Base-by-base conservation (phyloP, 2,329 filamentous ascomycete species). In the Cytospora mali region DNA sequence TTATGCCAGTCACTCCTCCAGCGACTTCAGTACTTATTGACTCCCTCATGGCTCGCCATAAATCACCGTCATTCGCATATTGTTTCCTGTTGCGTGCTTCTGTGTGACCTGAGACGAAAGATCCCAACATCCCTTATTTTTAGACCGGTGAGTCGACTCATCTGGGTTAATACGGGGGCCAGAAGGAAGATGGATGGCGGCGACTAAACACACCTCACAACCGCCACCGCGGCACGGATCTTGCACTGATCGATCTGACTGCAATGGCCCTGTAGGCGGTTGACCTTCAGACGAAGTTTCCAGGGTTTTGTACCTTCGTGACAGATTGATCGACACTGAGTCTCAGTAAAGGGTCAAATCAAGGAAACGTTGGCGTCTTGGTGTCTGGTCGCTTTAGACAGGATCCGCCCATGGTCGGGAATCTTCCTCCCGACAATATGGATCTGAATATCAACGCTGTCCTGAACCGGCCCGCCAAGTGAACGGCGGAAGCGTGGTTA, bases 131-230 rank as follows among this genome's bases (percentile, higher is more conserved):
- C n/a, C 27, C 31, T 60, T 52, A 54, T 60, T 54, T 54, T 28
- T 60, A 54, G 53, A 52, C 48, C n/a, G 50, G 53, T 25, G 35
- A 27, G 6, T 54, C 53, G 57, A 51, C 50, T 33, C 50, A 53
- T 14, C 10, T 25, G 35, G 50, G 50, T n/a, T 48, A 31, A n/a
- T 35, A 50, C 50, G 35, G 57, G 57, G 57, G 57, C 57, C 53
- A 39, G 57, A 54, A 60, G 57, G 57, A 60, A 48, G 6, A 4
- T 60, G 50, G 50, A 54, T 54, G 50, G 58, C 58, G 58, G 50
- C 58, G 50, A 60, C 54, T 60, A 60, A 60, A 50, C 51, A 52
- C 39, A 28, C 50, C 39, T 60, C 28, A 21, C 29, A 60, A 35
- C 35, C 50, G 50, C 58, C 58, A 48, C 42, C 50, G 58, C 50